These are phyloP conservation scores for Capronia coronata DNA, from an alignment of 2,329 filamentous ascomycete species.

Conservation along the genomic window DNA sequence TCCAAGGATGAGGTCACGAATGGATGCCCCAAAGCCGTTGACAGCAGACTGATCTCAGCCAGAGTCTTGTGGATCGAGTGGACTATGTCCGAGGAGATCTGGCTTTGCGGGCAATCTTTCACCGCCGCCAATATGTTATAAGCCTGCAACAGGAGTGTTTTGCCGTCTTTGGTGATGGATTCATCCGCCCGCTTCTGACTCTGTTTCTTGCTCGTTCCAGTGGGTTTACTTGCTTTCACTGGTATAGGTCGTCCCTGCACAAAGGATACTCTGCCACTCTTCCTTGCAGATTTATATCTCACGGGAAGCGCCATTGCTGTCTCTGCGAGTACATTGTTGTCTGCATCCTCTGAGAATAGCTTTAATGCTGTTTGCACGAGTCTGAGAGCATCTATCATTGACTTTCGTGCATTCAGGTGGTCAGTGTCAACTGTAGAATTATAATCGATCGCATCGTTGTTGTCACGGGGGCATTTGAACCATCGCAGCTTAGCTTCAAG, in stretches of 20 bases:
- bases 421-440: conserved; percentile 57
- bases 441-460: conserved; percentile 32
- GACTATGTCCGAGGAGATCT: conserved; percentile 19
- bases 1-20: conserved; percentile 19
- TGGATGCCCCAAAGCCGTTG: conserved; percentile 22
- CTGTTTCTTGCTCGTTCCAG: not conserved
- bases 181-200: not conserved
- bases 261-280: conserved; percentile 30
- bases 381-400: conserved; percentile 36
- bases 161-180: conserved; percentile 8
- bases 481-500: conserved; percentile 37
- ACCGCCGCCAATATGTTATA: conserved; percentile 13
- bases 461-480: conserved; percentile 22
- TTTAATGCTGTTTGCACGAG: conserved; percentile 54
- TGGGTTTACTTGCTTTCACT: not conserved
- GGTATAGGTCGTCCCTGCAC: conserved; percentile 9
- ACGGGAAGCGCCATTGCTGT: conserved; percentile 79
- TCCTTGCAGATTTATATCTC: conserved; percentile 52
- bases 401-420: conserved; percentile 58
- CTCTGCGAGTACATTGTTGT: conserved; percentile 84
- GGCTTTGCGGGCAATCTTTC: conserved; percentile 6
- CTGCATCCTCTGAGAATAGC: conserved; percentile 49
- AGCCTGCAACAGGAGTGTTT: conserved; percentile 13
- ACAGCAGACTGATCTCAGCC: conserved; percentile 24
- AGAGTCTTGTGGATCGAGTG: conserved; percentile 21